Evolutionary conservation across 2,329 filamentous ascomycete genomes (phyloP), one percentile per base, ranked within the genome.

Genomic region (Colletotrichum melonis): DNA sequence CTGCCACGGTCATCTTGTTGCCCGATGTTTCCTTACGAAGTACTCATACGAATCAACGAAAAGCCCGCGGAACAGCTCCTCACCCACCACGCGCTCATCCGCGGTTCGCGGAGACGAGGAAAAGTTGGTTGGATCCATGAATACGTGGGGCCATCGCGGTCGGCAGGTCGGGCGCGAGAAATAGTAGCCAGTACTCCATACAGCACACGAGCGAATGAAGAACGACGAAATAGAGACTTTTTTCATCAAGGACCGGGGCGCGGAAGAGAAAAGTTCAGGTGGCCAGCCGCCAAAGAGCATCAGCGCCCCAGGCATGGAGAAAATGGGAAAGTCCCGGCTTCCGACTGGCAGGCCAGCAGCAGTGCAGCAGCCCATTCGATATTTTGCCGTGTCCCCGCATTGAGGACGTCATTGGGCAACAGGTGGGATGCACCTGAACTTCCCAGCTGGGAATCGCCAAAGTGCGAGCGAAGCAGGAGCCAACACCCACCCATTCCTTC

Each of bases 361-460:
- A 5, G 32, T 35, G 32, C 32, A 22, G 32, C 9, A 63, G 32
- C 24, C 19, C 32, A 42, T 42, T 42, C 38, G 38, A 42, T 42
- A 42, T 42, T 42, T 19, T 19, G 46, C 32, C 60, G 22, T 64
- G 67, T 46, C 67, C 42, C 70, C 70, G 67, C 70, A 65, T 60
- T 22, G 28, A 12, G 56, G 46, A 57, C 60, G 56, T 71, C 71
- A 70, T 71, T 66, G 71, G 71, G 26, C 42, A 42, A 55, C 11
- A 24, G 54, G 30, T 16, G 42, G 16, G 24, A 55, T 42, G 57
- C 56, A 42, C 16, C 38, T 16, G 14, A 6, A 42, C 38, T 42
- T 42, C 38, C 38, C 38, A 42, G 38, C 14, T 19, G 16, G 38
- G 38, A 68, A 30, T 58, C 56, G 66, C 58, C 30, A 63, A 38